These are phyloP conservation scores for Ballota nigra DNA, from an alignment of 257 asterid species.

Conservation along the genomic window DNA sequence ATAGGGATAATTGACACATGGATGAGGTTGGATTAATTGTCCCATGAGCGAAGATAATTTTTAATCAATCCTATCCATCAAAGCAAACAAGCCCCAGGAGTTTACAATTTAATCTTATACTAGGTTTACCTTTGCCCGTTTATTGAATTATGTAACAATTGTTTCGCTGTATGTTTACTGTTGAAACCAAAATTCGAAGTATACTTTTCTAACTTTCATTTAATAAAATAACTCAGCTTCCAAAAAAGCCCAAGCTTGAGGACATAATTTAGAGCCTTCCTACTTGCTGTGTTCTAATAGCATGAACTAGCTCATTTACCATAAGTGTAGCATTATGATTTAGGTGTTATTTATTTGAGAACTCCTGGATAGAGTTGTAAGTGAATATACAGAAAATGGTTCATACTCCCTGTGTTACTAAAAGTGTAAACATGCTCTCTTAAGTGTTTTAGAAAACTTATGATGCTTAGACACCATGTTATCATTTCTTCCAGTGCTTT, in stretches of 20 bases:
- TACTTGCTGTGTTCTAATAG: not conserved
- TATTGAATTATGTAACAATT: not conserved
- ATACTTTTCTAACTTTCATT: not conserved
- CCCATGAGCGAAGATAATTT: too few relatives aligned
- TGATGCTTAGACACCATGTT: not conserved
- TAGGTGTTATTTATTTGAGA: conserved; percentile 6
- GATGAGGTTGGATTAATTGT: too few relatives aligned
- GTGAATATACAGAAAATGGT: not conserved
- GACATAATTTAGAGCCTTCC: not conserved
- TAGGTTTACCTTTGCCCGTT: not conserved
- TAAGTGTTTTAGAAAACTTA: not conserved
- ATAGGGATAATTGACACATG: too few relatives aligned
- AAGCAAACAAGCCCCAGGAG: too few relatives aligned
- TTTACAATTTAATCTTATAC: not conserved
- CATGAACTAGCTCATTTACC: not conserved
- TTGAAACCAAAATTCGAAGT: not conserved
- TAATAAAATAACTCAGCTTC: not conserved
- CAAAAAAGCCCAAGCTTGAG: not conserved
- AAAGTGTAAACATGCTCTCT: not conserved
- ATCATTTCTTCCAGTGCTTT: not conserved
- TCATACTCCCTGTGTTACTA: not conserved
- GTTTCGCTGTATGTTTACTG: not conserved
- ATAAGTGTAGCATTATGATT: not conserved
- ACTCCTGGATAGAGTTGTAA: not conserved
- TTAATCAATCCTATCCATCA: too few relatives aligned